These are phyloP conservation scores for Trichophyton rubrum DNA, from an alignment of 2,329 filamentous ascomycete genomes.

Conservation along the genomic window DNA sequence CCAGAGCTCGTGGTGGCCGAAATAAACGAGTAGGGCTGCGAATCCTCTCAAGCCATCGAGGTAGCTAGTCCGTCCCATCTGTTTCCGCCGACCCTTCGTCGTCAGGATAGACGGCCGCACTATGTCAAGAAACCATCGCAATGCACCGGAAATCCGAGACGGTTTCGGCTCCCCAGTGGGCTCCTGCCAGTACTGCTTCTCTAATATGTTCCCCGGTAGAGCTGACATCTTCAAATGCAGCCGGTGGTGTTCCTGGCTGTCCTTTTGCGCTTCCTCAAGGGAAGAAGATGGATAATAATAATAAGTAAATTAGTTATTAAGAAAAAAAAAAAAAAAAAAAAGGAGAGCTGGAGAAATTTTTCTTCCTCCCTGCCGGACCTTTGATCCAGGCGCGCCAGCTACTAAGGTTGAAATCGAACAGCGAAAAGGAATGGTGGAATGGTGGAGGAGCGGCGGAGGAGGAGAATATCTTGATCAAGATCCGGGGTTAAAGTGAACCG, in stretches of 20 bases:
- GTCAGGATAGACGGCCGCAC: slow-evolving; percentile 8
- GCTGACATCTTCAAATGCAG: neutral
- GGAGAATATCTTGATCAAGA: neutral
- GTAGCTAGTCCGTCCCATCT: slow-evolving; percentile 14
- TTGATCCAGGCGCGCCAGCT: neutral
- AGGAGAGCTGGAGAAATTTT: neutral
- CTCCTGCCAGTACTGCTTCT: slow-evolving; percentile 16
- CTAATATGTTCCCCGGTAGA: slow-evolving; percentile 13
- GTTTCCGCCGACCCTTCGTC: neutral
- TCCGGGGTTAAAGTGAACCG: neutral
- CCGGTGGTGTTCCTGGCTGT: neutral
- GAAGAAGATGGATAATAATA: neutral
- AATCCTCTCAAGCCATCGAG: slow-evolving; percentile 19
- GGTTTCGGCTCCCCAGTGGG: slow-evolving; percentile 3
- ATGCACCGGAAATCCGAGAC: slow-evolving; percentile 4
- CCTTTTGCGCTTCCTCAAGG: neutral
- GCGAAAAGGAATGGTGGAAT: neutral
- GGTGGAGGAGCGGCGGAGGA: neutral
- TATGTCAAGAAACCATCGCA: slow-evolving; percentile 14
- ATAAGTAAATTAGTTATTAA: too few relatives aligned
- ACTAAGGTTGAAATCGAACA: neutral
- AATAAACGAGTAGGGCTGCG: slow-evolving; percentile 15
- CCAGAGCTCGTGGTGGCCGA: slow-evolving; percentile 6
- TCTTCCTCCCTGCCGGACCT: neutral
- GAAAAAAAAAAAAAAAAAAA: too few relatives aligned